These are phyloP conservation scores for Irpex sp. DNA, from an alignment of 1,284 basidiomycete species.

Conservation along the genomic window DNA sequence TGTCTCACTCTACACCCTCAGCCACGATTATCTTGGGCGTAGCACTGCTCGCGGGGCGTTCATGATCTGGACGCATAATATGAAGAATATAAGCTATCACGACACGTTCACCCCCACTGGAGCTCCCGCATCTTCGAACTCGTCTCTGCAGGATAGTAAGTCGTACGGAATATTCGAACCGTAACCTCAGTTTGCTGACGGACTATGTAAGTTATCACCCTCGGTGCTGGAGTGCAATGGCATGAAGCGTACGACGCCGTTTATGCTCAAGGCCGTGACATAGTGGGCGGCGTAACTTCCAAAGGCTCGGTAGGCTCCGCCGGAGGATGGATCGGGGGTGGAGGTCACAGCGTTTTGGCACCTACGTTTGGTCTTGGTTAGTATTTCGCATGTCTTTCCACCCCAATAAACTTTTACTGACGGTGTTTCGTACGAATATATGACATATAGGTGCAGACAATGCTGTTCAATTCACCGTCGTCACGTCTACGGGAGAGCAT, in stretches of 20 bases:
- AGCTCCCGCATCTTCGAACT: conserved; percentile 10
- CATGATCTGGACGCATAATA: conserved; percentile 23
- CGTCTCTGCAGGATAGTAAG: conserved; percentile 4
- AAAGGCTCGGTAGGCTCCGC: conserved; percentile 28
- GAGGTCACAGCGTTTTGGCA: conserved; percentile 37
- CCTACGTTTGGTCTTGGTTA: conserved; percentile 39
- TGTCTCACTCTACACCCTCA: background rate
- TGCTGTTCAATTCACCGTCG: conserved; percentile 35
- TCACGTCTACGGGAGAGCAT: conserved; percentile 33
- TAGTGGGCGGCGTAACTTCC: conserved; percentile 28
- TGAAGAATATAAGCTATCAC: conserved; percentile 22
- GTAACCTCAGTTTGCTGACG: background rate
- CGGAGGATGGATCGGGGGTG: conserved; percentile 43
- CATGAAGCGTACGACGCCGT: conserved; percentile 37
- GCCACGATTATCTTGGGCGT: conserved; percentile 22
- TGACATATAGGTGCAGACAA: conserved; percentile 31
- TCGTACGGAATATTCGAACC: background rate
- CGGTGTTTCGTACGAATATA: background rate
- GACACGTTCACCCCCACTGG: conserved; percentile 20
- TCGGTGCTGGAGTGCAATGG: conserved; percentile 45
- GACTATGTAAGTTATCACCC: conserved; percentile 27
- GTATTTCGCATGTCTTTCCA: background rate
- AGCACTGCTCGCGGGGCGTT: conserved; percentile 21
- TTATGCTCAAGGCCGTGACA: conserved; percentile 18
- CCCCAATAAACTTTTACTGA: background rate